phyloP scores from a whole-genome alignment of 345 rosid species.

The Salix caprea region DNA sequence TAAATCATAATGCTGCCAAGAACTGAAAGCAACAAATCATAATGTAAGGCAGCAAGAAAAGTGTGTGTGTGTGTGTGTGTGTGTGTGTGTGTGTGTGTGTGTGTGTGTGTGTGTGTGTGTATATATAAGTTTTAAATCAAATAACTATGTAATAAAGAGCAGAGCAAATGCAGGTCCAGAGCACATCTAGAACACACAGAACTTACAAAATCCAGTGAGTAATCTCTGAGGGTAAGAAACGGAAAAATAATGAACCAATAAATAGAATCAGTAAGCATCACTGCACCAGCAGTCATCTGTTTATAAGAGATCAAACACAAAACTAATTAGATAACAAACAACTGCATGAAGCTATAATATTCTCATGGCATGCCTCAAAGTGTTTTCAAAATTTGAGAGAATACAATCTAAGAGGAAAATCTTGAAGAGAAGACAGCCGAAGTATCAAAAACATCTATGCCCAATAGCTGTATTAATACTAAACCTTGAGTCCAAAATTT shows the following conservation, averaged over 20 bases:
- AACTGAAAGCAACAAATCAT: no score
- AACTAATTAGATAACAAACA: background rate
- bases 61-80: no score
- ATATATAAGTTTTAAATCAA: background rate
- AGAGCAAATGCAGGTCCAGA: background rate
- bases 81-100: no score
- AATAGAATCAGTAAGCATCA: conserved; percentile 54
- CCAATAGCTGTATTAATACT: background rate
- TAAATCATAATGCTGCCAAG: background rate
- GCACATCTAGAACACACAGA: background rate
- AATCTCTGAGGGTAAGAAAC: conserved; percentile 49
- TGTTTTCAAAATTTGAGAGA: background rate
- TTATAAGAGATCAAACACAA: conserved; percentile 11
- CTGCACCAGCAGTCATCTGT: conserved; percentile 62
- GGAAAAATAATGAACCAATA: conserved; percentile 71
- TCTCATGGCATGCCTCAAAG: conserved; percentile 1
- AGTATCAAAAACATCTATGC: background rate
- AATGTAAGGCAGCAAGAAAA: background rate
- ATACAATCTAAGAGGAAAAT: background rate
- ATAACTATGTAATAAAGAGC: background rate
- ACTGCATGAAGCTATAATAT: background rate
- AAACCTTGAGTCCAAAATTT: background rate
- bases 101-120: no score
- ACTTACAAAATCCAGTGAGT: conserved; percentile 50
- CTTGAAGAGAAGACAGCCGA: background rate